Conservation (phyloP, 1,139 yeast species). For the Candida glucosophila region DNA sequence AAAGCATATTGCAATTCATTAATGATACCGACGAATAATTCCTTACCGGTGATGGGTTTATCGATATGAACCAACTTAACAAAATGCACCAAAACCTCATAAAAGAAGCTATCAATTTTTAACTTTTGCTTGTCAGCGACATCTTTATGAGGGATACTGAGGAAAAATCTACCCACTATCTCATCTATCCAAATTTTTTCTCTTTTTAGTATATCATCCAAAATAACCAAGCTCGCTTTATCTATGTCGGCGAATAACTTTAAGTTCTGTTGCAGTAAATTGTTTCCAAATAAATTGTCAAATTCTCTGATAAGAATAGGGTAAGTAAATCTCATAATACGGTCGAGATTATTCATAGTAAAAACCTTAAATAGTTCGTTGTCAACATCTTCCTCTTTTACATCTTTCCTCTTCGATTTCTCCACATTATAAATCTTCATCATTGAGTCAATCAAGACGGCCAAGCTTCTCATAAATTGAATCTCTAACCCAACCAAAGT, state of each 20-base stretch:
- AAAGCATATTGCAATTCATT: constrained; percentile 33
- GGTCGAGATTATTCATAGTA: constrained; percentile 40
- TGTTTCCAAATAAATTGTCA: constrained; percentile 28
- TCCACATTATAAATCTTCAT: constrained; percentile 36
- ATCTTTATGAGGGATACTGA: constrained; percentile 6
- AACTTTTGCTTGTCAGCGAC: constrained; percentile 1
- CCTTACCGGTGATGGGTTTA: constrained; percentile 34
- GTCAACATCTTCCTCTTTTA: constrained; percentile 11
- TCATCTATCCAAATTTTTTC: constrained; percentile 30
- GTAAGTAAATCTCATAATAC: constrained; percentile 23
- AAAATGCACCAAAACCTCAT: constrained; percentile 32
- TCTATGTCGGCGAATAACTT: constrained; percentile 38
- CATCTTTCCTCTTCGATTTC: constrained; percentile 7
- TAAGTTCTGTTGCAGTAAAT: constrained; percentile 30
- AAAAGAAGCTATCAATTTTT: constrained; percentile 33
- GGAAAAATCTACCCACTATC: constrained; percentile 21
- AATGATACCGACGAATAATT: constrained; percentile 27
- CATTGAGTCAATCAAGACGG: constrained; percentile 33
- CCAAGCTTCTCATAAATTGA: constrained; percentile 40
- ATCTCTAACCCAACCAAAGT: constrained; percentile 36
- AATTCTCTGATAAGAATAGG: constrained; percentile 27
- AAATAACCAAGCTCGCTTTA: constrained; percentile 32
- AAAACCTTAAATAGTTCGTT: constrained; percentile 30
- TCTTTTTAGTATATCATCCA: constrained; percentile 32
- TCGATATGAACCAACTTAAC: constrained; percentile 33